Percentiles rank a stretch among this genome's conserved stretches.
These are phyloP conservation scores for Cavenderia fasciculata DNA, from an alignment of 78 protist species.

Conservation along the genomic window DNA sequence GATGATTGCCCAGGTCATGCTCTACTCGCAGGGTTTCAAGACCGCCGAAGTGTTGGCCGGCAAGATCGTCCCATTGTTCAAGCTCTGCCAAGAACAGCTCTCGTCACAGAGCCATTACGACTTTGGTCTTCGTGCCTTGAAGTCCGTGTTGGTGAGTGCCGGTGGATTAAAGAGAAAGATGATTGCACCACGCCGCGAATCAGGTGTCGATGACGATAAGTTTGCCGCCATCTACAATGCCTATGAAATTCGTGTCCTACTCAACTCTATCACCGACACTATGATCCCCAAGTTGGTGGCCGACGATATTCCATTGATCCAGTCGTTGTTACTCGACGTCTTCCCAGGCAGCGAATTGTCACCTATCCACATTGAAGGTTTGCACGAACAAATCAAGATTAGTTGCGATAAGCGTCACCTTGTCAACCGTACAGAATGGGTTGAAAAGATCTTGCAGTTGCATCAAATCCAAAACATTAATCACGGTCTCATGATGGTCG, in stretches of 20 bases:
- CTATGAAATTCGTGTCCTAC: constrained; percentile 80
- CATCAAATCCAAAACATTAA: constrained; percentile 90
- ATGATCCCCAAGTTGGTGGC: constrained; percentile 95
- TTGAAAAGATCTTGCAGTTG: constrained; percentile 94
- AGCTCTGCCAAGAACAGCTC: constrained; percentile 95
- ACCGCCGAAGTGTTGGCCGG: constrained; percentile 92
- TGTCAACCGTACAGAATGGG: constrained; percentile 78
- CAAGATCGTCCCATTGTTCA: constrained; percentile 97
- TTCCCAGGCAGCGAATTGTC: constrained; percentile 89
- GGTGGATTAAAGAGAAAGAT: constrained; percentile 93
- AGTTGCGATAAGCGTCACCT: constrained; percentile 68
- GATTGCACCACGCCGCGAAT: background rate
- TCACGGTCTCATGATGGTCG: constrained; percentile 98
- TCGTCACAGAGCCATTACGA: constrained; percentile 98
- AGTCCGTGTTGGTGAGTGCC: constrained; percentile 94
- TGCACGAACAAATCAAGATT: constrained; percentile 22
- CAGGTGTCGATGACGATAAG: constrained; percentile 6
- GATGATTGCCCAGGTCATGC: constrained; percentile 98
- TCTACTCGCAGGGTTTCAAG: constrained; percentile 97
- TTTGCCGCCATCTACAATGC: constrained; percentile 27
- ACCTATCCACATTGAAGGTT: constrained; percentile 22
- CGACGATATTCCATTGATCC: constrained; percentile 93
- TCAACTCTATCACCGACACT: constrained; percentile 88
- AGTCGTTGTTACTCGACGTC: constrained; percentile 88
- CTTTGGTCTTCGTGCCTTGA: constrained; percentile 99